Evolutionary conservation across 1,139 yeast genomes (phyloP).

Genomic region (Arxiozyma heterogenica): DNA sequence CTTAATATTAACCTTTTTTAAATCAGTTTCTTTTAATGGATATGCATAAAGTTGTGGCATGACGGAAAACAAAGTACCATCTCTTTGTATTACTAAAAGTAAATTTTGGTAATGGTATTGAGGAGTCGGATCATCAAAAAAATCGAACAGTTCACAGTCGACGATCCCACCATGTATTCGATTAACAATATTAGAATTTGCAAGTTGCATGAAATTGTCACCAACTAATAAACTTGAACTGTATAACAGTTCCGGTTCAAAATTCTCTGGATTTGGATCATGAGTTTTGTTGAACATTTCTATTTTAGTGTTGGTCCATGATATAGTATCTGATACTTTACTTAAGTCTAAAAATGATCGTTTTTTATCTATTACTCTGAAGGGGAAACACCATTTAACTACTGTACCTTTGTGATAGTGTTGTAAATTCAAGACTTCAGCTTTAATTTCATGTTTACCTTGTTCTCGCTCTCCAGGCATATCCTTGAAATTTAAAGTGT

Average conservation of each 20-base stretch:
- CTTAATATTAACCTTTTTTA: too few species aligned
- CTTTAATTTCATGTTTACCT: not conserved
- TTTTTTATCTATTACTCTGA: not conserved
- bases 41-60: constrained; percentile 6
- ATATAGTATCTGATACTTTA: not conserved
- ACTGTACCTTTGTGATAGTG: constrained; percentile 1
- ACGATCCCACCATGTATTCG: constrained; percentile 7
- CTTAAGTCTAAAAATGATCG: not conserved
- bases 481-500: not conserved
- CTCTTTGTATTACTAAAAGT: constrained; percentile 10
- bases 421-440: not conserved
- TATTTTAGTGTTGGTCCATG: not conserved
- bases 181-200: constrained; percentile 6
- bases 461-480: not conserved
- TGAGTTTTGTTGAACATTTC: not conserved
- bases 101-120: not conserved
- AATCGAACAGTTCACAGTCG: constrained; percentile 8
- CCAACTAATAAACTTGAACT: constrained; percentile 9
- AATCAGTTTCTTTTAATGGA: not conserved
- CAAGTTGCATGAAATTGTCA: constrained; percentile 8
- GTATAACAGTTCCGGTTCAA: not conserved
- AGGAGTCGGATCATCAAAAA: not conserved
- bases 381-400: constrained; percentile 6
- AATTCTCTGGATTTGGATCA: not conserved
- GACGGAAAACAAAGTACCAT: constrained; percentile 15